Evolutionary conservation across 225 moss, liverwort and hornwort species (phyloP), one percentile per base, ranked within the genome.

Genomic region (Bryoerythrophyllum caledonicum): DNA sequence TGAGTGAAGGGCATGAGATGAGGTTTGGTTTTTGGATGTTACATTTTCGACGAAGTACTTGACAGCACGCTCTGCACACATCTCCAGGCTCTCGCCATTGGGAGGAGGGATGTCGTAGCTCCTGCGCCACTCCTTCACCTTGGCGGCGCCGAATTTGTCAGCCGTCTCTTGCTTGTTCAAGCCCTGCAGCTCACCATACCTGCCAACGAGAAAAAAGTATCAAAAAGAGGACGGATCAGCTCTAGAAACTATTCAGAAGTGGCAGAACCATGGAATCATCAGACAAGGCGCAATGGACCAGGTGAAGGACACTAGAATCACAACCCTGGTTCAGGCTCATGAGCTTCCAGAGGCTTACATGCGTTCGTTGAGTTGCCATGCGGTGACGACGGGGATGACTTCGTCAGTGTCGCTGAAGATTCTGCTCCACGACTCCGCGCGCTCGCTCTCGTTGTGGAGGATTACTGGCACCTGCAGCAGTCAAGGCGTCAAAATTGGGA

Each of bases 111-210:
- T 77, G 60, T 91, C 90, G 72, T 84, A 94, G 74, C 93, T 94
- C 24, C 91, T 86, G 26, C 93, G 82, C 93, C 93, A 94, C 61
- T 84, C 53, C 51, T 94, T 81, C 3, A 91, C 93, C 76, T 94
- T 85, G 30, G 88, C 88, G 8, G 68, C 58, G 20, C 93, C 93
- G 59, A 63, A 94, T 51, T 94, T 94, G 30, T 94, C 90, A 15
- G 93, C 91, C 20, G 93, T 94, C 77, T 94, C 91, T 74, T 91
- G 68, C 82, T 94, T 94, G 78, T 94, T 94, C 63, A 94, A 79
- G 2, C 93, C 93, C 74, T 94, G 93, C 64, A 94, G 67, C 57
- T 94, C 90, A 75, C 93, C 93, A 44, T 94, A 85, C 89, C 85
- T 89, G 77, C 23, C 26, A 40, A 14, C 10, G 5, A 38, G 49